Percentiles rank a stretch among this genome's conserved stretches.
These are phyloP conservation scores for Albifimbria verrucaria DNA, from an alignment of 2,329 filamentous ascomycete species.

Conservation along the genomic window DNA sequence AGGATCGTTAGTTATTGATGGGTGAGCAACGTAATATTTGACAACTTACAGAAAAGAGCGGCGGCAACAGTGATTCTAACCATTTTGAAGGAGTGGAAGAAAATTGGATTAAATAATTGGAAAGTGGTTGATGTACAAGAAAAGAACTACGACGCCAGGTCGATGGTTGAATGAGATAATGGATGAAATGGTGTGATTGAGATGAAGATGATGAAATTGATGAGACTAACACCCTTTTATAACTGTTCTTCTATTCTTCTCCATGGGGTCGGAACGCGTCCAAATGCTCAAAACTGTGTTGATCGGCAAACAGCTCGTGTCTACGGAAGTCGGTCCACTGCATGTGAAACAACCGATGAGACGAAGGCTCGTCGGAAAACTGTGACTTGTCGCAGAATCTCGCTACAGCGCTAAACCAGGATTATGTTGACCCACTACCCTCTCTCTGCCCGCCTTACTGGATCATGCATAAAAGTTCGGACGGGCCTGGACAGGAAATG, in stretches of 20 bases:
- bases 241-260: no score
- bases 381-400: neutral
- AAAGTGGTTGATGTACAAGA: neutral
- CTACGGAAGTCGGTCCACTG: neutral
- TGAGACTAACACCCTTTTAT: no score
- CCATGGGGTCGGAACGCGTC: neutral
- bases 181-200: neutral
- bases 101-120: neutral
- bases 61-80: constrained; percentile 20
- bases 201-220: neutral
- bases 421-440: no score
- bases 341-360: neutral
- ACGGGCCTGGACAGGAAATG: no score
- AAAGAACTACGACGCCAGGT: neutral
- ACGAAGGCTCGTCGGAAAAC: neutral
- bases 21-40: neutral
- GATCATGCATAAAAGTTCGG: no score
- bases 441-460: no score
- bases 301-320: neutral
- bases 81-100: constrained; percentile 12
- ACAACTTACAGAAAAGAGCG: constrained; percentile 21
- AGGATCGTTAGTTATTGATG: neutral
- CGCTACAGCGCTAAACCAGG: neutral
- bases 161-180: no score
- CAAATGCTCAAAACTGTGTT: neutral